Conservation (phyloP, 2,329 filamentous ascomycete species). For the Bipolaris zeicola region DNA sequence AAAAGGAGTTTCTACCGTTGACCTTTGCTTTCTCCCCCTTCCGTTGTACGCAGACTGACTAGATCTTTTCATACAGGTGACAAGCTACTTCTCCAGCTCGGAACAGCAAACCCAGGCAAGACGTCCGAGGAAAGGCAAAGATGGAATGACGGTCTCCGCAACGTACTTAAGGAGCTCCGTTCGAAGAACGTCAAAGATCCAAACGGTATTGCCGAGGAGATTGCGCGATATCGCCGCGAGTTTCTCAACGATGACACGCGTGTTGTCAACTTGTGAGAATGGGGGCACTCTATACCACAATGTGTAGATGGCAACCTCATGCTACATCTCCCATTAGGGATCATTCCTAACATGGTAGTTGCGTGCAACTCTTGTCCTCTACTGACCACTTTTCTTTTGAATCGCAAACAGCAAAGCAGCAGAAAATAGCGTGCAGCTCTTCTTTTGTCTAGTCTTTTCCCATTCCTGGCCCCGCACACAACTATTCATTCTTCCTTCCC, state of each 20-base stretch:
- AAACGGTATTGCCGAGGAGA: slow-evolving; percentile 47
- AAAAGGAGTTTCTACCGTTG: slow-evolving; percentile 25
- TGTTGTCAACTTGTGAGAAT: slow-evolving; percentile 44
- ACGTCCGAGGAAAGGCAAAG: slow-evolving; percentile 64
- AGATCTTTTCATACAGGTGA: slow-evolving; percentile 61
- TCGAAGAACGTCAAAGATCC: slow-evolving; percentile 46
- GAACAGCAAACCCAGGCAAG: slow-evolving; percentile 66
- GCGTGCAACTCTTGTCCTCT: slow-evolving; percentile 1
- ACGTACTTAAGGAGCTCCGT: slow-evolving; percentile 47
- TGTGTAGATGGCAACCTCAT: slow-evolving; percentile 2
- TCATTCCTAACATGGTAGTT: slow-evolving; percentile 4
- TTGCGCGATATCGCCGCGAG: slow-evolving; percentile 47
- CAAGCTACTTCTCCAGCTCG: slow-evolving; percentile 73
- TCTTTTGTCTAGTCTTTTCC: slow-evolving; percentile 6
- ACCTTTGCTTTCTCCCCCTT: slow-evolving; percentile 36
- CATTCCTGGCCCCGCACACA: neutral
- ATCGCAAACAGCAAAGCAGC: neutral
- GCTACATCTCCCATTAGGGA: neutral
- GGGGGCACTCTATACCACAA: neutral
- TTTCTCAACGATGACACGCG: slow-evolving; percentile 50
- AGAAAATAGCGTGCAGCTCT: neutral
- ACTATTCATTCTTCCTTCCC: neutral
- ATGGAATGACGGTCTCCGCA: slow-evolving; percentile 48
- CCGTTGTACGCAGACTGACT: slow-evolving; percentile 49
- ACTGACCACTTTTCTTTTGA: slow-evolving; percentile 5